Conservation (phyloP, 805 yeast species). For the Metschnikowia peoriensis region DNA sequence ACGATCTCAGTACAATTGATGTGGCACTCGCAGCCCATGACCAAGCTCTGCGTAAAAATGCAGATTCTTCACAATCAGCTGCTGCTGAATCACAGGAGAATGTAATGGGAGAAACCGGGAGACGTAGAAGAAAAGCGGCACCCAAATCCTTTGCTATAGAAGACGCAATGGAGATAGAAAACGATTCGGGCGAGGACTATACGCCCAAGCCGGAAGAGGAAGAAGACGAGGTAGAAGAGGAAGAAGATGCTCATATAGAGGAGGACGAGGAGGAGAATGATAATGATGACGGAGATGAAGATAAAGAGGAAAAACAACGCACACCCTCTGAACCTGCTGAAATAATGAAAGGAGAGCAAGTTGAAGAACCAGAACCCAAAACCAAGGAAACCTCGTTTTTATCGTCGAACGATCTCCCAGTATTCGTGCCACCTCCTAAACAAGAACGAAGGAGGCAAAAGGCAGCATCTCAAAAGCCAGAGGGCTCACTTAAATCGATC, state of each 20-base stretch:
- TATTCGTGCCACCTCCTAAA: conserved; percentile 7
- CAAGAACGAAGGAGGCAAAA: neutral
- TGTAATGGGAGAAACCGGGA: neutral
- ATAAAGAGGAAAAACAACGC: neutral
- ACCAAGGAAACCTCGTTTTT: neutral
- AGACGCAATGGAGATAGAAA: conserved; percentile 1
- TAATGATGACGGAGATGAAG: neutral
- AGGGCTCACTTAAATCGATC: conserved; percentile 27
- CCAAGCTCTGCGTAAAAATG: neutral
- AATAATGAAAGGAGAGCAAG: no score
- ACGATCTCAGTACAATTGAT: conserved; percentile 3
- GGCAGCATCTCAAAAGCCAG: neutral
- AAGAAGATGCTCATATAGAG: neutral
- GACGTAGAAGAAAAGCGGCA: conserved; percentile 6
- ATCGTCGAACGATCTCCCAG: conserved; percentile 12
- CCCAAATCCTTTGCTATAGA: conserved; percentile 8
- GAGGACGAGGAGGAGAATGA: neutral
- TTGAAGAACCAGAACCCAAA: neutral
- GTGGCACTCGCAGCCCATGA: conserved; percentile 5
- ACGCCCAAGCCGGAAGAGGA: conserved; percentile 6
- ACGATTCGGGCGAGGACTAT: conserved; percentile 10
- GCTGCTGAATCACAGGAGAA: neutral
- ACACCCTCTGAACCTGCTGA: neutral
- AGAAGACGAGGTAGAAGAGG: neutral
- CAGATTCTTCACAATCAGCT: conserved; percentile 8